Conservation (phyloP, 2,329 filamentous ascomycete species). For the Fusarium euwallaceae region DNA sequence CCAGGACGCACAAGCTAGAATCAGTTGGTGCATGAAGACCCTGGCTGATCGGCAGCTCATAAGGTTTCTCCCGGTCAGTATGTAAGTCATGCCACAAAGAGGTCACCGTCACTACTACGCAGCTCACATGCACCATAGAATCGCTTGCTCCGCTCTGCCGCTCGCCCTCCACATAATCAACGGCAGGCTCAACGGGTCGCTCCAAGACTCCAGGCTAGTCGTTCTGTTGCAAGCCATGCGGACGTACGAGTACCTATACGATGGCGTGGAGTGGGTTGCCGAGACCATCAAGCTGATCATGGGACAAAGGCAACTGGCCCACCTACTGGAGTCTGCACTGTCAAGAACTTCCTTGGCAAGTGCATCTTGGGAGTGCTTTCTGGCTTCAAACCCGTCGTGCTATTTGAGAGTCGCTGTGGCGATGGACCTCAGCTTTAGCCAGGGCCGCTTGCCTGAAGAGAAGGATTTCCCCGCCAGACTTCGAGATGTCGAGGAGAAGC, state of each 20-base stretch:
- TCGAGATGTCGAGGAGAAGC: not conserved
- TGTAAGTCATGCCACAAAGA: constrained; percentile 34
- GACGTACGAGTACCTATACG: constrained; percentile 60
- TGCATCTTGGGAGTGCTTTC: constrained; percentile 56
- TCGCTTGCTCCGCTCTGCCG: not conserved
- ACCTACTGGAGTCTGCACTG: constrained; percentile 51
- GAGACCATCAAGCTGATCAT: constrained; percentile 59
- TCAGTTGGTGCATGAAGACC: constrained; percentile 4
- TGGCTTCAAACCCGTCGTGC: constrained; percentile 55
- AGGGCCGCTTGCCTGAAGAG: constrained; percentile 56
- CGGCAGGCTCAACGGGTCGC: not conserved
- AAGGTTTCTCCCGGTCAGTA: constrained; percentile 28
- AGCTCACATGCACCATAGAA: not conserved
- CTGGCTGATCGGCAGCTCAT: not conserved
- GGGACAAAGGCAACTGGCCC: constrained; percentile 50
- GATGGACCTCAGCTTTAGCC: constrained; percentile 59
- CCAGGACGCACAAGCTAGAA: constrained; percentile 23
- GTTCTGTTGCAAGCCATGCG: constrained; percentile 54
- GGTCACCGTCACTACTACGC: not conserved
- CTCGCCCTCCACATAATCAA: not conserved
- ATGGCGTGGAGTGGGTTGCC: constrained; percentile 60
- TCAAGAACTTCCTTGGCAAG: not conserved
- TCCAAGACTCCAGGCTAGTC: not conserved
- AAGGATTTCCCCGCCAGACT: constrained; percentile 57
- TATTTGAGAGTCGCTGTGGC: constrained; percentile 60